Evolutionary conservation across 768 basidiomycete genomes (phyloP).

Genomic region (Porpolomopsis calyptriformis): DNA sequence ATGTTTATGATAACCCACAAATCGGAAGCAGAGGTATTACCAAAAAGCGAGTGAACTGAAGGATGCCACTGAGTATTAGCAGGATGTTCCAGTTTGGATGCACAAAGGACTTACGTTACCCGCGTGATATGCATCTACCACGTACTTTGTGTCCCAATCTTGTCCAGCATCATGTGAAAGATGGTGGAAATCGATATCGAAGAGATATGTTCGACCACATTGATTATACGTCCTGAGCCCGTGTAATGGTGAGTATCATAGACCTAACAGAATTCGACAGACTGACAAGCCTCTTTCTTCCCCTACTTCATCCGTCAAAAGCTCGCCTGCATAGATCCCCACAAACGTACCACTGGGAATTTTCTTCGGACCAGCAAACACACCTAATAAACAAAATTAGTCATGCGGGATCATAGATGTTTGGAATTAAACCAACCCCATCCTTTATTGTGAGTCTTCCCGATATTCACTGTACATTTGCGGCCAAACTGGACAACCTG

Average conservation of each 20-base stretch:
- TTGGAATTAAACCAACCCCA: conserved; percentile 53
- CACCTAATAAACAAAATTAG: conserved; percentile 34
- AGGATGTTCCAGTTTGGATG: background rate
- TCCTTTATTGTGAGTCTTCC: conserved; percentile 66
- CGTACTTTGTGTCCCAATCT: conserved; percentile 36
- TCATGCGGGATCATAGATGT: conserved; percentile 1
- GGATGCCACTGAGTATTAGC: background rate
- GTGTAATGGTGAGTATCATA: background rate
- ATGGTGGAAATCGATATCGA: conserved; percentile 72
- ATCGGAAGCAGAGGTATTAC: conserved; percentile 24
- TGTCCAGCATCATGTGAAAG: conserved; percentile 28
- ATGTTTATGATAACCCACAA: background rate
- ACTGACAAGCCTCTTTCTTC: conserved; percentile 59
- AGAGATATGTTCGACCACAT: conserved; percentile 69
- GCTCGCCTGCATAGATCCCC: conserved; percentile 80
- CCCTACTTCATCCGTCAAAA: conserved; percentile 57
- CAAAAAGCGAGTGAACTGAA: conserved; percentile 89
- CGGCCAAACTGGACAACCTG: conserved; percentile 82
- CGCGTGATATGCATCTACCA: conserved; percentile 81
- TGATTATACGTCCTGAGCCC: conserved; percentile 55
- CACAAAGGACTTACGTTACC: conserved; percentile 53
- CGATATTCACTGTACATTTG: conserved; percentile 48
- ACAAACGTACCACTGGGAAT: conserved; percentile 65
- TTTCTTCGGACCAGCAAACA: conserved; percentile 54
- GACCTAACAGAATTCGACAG: background rate